Base-by-base conservation (phyloP, 1,284 basidiomycete species). In the Volvariella volvacea region DNA sequence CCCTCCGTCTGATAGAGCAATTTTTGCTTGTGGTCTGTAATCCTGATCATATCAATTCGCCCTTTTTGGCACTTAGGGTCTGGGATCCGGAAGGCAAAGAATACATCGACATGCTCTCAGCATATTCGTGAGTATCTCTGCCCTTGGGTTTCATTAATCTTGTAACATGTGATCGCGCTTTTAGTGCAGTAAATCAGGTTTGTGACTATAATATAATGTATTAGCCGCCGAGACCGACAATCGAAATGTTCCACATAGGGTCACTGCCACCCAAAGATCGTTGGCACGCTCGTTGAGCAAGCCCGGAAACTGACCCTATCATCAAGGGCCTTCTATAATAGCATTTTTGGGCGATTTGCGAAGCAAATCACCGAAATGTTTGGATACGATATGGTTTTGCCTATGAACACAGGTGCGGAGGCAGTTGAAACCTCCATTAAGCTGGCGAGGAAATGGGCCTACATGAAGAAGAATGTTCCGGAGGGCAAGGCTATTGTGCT, bases 391-490 rank as follows among this genome's bases (percentile, higher is more conserved):
- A 94, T 94, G 84, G 92, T 98, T 8, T 75, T 99, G n/a, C 95
- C 95, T 17, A 97, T 99, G 93, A 99, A 99, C 75, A 99, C 95
- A 0, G 95, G 95, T 37, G 94, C 93, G 1, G 95, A 99, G 62
- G 95, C 95, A 6, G 95, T 99, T 49, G 94, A 99, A 70, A 96
- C 93, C 0, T 71, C 74, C 15, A 56, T 88, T 52, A 91, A 92
- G 73, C 74, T 96, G 17, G 83, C 92, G 0, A 71, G 92, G 54
- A 94, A 94, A 69, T 96, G 93, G 92, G 92, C 80, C 47, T 94
- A 95, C 66, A 73, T 76, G 70, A 80, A 83, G 70, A 98, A 93
- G 73, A 83, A 81, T 41, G 86, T 93, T 33, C 72, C 80, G 22
- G 82, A 85, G 46, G 91, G 88, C 49, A 78, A 88, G 58, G 95